These are phyloP conservation scores for Solioccasus polychromus DNA, from an alignment of 768 basidiomycete genomes.

Conservation along the genomic window DNA sequence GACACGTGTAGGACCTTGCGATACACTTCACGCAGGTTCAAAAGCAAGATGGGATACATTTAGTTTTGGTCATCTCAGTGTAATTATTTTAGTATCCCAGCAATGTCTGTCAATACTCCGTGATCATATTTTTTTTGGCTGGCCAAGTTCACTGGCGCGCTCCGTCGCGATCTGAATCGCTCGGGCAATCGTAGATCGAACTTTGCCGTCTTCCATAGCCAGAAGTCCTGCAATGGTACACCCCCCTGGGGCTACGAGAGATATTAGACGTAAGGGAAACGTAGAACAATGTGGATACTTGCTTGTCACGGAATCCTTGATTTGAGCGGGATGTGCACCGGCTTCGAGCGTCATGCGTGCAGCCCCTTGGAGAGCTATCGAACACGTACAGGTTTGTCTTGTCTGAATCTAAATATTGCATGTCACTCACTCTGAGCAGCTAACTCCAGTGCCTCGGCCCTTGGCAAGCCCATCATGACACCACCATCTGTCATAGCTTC, in stretches of 20 bases:
- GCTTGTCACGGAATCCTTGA: slow-evolving; percentile 98
- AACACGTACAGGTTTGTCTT: neutral
- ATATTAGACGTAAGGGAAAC: slow-evolving; percentile 1
- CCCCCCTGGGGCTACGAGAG: slow-evolving; percentile 83
- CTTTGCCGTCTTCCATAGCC: slow-evolving; percentile 89
- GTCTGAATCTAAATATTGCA: neutral
- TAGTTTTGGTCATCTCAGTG: neutral
- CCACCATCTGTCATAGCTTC: slow-evolving; percentile 99
- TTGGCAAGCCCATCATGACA: slow-evolving; percentile 98
- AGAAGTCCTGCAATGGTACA: slow-evolving; percentile 98
- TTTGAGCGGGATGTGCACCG: slow-evolving; percentile 89
- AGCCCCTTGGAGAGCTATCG: slow-evolving; percentile 87
- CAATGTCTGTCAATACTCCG: neutral
- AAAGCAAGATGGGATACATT: slow-evolving; percentile 37
- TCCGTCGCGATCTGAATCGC: slow-evolving; percentile 93
- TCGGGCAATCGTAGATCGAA: slow-evolving; percentile 92
- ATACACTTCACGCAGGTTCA: slow-evolving; percentile 26
- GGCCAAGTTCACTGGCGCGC: slow-evolving; percentile 81
- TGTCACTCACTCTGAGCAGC: slow-evolving; percentile 83
- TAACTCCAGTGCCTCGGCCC: slow-evolving; percentile 89
- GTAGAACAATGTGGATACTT: slow-evolving; percentile 27
- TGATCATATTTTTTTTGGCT: slow-evolving; percentile 52
- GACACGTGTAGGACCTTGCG: slow-evolving; percentile 34
- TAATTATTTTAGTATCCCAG: neutral
- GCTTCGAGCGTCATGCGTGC: slow-evolving; percentile 92